Base-by-base conservation (phyloP, 2,329 filamentous ascomycete genomes). In the Cryphonectria parasitica region DNA sequence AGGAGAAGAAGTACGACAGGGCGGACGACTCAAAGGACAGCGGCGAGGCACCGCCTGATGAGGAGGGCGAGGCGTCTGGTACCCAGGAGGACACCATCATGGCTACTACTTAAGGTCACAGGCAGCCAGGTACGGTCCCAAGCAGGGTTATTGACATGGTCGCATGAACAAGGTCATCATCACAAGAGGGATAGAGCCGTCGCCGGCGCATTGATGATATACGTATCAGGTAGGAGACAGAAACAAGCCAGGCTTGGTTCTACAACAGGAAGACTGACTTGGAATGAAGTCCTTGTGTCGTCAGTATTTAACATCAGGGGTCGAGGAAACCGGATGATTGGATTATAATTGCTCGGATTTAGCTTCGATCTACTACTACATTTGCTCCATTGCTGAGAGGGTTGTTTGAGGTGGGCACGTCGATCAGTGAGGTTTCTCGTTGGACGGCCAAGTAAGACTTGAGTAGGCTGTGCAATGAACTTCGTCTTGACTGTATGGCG, bases 1-100 rank as follows among this genome's bases (percentile, higher is more conserved):
- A 79, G 8, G 75, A 80, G 45, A 76, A 79, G 62, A 77, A 79
- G 58, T 78, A 77, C 54, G 77, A 78, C 49, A 78, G 76, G 68
- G 77, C 78, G 68, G 77, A 79, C 64, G 66, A 56, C 31, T 77
- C 77, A 61, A 75, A 75, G 60, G 77, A 77, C 19, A 78, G 79
- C 69, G 74, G 79, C 69, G 74, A 69, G 34, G 75, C 74, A 65
- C 67, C 68, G 43, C 73, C 68, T 39, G 75, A 74, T 25, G 71
- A 71, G 7, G 65, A 66, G 7, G 69, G 54, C 1, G 73, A 72
- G 8, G 62, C 66, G 54, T 25, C 43, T 34, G 70, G 56, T 15
- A 64, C 68, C n/a, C 72, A 73, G 43, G 69, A 67, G 8, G 72
- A 73, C 49, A 73, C 70, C 13, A 72, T 73, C 41, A 73, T 71